Conservation (phyloP, 2,329 filamentous ascomycete genomes). For the Colletotrichum orbiculare region DNA sequence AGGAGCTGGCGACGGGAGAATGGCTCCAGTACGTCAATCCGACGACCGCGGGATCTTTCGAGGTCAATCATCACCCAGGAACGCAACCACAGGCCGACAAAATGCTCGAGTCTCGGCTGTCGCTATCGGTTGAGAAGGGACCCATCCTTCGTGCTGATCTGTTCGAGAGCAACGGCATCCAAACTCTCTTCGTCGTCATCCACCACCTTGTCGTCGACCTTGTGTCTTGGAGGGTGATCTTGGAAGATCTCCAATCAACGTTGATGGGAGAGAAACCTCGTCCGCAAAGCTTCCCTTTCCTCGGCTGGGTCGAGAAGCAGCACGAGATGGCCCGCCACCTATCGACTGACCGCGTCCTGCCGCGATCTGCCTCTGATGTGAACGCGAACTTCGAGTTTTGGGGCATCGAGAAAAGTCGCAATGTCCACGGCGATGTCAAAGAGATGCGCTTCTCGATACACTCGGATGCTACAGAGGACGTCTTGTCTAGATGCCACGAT, state of each 20-base stretch:
- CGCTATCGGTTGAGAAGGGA: conserved; percentile 24
- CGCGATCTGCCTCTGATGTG: conserved; percentile 29
- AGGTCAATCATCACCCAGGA: neutral
- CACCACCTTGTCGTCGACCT: conserved; percentile 56
- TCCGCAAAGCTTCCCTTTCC: conserved; percentile 4
- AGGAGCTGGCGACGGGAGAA: neutral
- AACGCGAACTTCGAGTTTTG: conserved; percentile 41
- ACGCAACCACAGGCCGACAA: neutral
- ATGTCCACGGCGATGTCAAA: conserved; percentile 40
- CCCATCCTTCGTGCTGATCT: conserved; percentile 38
- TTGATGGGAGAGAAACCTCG: neutral
- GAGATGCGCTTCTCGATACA: conserved; percentile 26
- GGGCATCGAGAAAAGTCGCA: conserved; percentile 39
- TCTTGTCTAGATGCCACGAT: conserved; percentile 40
- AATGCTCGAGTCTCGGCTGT: conserved; percentile 19
- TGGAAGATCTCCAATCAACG: conserved; percentile 53
- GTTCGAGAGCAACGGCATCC: conserved; percentile 35
- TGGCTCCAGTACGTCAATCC: conserved; percentile 19
- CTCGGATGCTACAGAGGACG: conserved; percentile 29
- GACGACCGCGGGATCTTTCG: neutral
- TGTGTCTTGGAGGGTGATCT: conserved; percentile 57
- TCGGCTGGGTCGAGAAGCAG: conserved; percentile 3
- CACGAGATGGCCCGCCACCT: neutral
- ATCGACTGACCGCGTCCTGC: neutral
- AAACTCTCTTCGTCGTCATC: conserved; percentile 45